Base-by-base conservation (phyloP, 306 rosid species). In the Arachis hypogaea region DNA sequence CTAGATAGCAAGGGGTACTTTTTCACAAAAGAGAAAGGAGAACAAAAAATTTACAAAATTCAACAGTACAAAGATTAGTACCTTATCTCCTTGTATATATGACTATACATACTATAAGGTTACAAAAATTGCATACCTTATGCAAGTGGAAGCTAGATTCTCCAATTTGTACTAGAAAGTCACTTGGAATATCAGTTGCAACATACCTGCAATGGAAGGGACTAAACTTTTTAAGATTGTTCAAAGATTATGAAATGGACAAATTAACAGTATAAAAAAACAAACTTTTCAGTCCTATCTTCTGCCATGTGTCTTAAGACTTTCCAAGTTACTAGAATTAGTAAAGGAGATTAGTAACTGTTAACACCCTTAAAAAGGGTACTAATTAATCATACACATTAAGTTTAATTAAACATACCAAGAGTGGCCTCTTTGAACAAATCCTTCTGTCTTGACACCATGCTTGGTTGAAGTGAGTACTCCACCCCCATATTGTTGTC, bases 151-250 rank as follows among this genome's bases (percentile, higher is more conserved):
- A 89, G 68, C 64, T 86, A 44, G 86, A 82, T 72, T 82, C 93
- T 65, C 83, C 93, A 79, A 91, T 88, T 82, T 85, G 95, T 74
- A 94, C 88, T 5, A 80, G 74, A 62, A 94, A 44, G 70, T 94
- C 98, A 82, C 98, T 94, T 40, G 98, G 93, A 69, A 94, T 79
- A 88, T 95, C 99, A 79, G 98, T 88, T 14, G 90, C 90, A 66
- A 92, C 99, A 83, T 75, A 81, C 99, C 99, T 95, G 51, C 71
- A 73, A 42, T 47, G 55, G 33, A 63, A 73, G 64, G 43, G 12
- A 10, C 7, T 11, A 64, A 30, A 47, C 16, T 40, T 9, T 45
- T 29, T 38, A n/a, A 59, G 22, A 18, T 45, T 44, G 64, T 18
- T 10, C 49, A 68, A 4, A 74, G 47, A 61, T 38, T 33, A 28